Evolutionary conservation across 306 rosid genomes (phyloP).

Genomic region (Cicer cuneatum): DNA sequence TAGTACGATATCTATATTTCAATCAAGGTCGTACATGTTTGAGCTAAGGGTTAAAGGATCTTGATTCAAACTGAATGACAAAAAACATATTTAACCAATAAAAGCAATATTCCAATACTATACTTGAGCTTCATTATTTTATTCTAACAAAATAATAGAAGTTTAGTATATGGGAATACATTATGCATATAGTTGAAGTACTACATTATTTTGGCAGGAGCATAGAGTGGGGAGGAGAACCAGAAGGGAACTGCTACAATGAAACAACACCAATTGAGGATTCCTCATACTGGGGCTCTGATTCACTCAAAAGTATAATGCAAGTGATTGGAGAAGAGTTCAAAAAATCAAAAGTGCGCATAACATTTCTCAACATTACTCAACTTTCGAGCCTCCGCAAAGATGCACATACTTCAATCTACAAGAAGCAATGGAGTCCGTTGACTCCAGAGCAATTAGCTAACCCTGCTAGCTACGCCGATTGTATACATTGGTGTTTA

Average conservation of each 20-base stretch:
- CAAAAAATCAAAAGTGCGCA: constrained; percentile 59
- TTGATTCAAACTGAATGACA: too few species aligned
- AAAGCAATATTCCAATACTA: too few species aligned
- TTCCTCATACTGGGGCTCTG: constrained; percentile 78
- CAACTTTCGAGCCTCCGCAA: constrained; percentile 80
- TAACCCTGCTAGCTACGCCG: constrained; percentile 84
- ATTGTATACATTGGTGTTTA: constrained; percentile 90
- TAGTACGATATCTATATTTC: neutral
- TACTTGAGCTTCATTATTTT: neutral
- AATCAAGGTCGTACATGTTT: too few species aligned
- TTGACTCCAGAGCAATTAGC: constrained; percentile 74
- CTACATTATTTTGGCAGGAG: constrained; percentile 57
- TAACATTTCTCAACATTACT: constrained; percentile 85
- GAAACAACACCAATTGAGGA: constrained; percentile 80
- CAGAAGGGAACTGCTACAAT: constrained; percentile 80
- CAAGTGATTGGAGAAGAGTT: constrained; percentile 77
- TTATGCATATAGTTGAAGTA: neutral
- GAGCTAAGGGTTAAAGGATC: too few species aligned
- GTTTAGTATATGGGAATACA: neutral
- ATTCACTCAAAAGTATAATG: constrained; percentile 71
- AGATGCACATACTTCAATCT: constrained; percentile 92
- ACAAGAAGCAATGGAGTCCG: constrained; percentile 93
- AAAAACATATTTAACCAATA: too few species aligned
- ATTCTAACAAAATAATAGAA: neutral
- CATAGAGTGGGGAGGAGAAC: constrained; percentile 82